Conservation (phyloP, 2,329 filamentous ascomycete genomes). For the Fusarium hostae region DNA sequence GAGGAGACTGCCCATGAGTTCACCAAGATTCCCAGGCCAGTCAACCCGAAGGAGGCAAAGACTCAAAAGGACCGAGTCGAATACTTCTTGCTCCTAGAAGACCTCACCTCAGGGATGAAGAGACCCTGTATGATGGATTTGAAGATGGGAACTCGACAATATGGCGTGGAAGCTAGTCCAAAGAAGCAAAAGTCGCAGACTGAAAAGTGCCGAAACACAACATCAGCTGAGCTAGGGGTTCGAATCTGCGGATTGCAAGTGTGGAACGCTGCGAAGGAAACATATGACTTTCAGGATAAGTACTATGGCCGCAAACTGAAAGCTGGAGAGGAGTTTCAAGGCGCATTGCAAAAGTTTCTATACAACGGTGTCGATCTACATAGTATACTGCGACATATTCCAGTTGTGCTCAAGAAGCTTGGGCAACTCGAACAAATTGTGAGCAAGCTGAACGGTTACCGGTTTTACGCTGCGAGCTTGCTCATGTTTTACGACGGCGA, state of each 20-base stretch:
- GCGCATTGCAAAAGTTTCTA: constrained; percentile 87
- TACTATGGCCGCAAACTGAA: constrained; percentile 93
- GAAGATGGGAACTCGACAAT: constrained; percentile 98
- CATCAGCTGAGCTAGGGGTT: constrained; percentile 90
- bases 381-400: constrained; percentile 87
- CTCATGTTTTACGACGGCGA: constrained; percentile 97
- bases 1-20: constrained; percentile 42
- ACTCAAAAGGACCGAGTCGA: constrained; percentile 77
- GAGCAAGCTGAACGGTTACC: constrained; percentile 80
- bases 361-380: constrained; percentile 87
- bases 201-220: constrained; percentile 91
- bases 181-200: constrained; percentile 95
- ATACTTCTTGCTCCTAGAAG: constrained; percentile 92
- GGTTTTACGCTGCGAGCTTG: constrained; percentile 94
- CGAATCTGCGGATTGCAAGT: constrained; percentile 96
- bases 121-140: constrained; percentile 95
- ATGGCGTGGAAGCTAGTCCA: constrained; percentile 88
- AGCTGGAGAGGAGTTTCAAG: constrained; percentile 88
- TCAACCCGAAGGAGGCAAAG: constrained; percentile 82
- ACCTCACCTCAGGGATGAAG: constrained; percentile 96
- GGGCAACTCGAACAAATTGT: constrained; percentile 86
- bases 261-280: constrained; percentile 86
- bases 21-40: constrained; percentile 65
- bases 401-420: constrained; percentile 85
- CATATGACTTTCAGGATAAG: constrained; percentile 97